A percentile compares a stretch with the other conserved stretches of the same genome.
Conservation (phyloP, 805 yeast genomes). For the Kodamaea kaohsiungensis region DNA sequence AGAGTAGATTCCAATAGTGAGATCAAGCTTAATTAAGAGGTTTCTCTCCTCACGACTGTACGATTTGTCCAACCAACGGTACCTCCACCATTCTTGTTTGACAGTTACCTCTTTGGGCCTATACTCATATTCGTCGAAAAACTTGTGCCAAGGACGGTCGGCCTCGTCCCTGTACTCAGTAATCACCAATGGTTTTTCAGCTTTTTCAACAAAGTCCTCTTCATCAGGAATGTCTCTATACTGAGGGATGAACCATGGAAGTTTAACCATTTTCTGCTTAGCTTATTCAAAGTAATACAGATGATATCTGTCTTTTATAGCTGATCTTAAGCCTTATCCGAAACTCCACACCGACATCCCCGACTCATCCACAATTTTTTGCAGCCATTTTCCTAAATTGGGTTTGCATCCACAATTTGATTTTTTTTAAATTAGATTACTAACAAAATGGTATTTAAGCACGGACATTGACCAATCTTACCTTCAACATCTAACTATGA, state of each 20-base stretch:
- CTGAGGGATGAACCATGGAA: constrained; percentile 12
- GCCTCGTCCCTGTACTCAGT: constrained; percentile 54
- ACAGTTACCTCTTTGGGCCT: constrained; percentile 12
- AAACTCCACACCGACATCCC: background rate
- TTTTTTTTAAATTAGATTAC: no score
- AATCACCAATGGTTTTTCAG: background rate
- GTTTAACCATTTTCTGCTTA: background rate
- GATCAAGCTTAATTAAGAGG: constrained; percentile 25
- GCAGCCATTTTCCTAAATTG: background rate
- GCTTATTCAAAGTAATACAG: background rate
- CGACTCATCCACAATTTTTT: background rate
- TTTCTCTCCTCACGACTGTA: constrained; percentile 20
- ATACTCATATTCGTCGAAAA: constrained; percentile 39
- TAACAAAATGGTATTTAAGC: background rate
- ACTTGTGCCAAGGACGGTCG: constrained; percentile 49
- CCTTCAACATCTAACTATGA: background rate
- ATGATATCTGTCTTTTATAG: background rate
- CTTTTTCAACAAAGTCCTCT: background rate
- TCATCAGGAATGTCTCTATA: background rate
- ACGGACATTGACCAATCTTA: background rate
- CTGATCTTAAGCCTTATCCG: background rate
- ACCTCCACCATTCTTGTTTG: constrained; percentile 12
- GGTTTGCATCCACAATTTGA: background rate
- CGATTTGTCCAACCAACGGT: constrained; percentile 21
- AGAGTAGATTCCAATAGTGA: constrained; percentile 24